Percentiles rank a stretch among this genome's conserved stretches.
phyloP scores from a whole-genome alignment of 306 rosid species.

The Mucuna pruriens region DNA sequence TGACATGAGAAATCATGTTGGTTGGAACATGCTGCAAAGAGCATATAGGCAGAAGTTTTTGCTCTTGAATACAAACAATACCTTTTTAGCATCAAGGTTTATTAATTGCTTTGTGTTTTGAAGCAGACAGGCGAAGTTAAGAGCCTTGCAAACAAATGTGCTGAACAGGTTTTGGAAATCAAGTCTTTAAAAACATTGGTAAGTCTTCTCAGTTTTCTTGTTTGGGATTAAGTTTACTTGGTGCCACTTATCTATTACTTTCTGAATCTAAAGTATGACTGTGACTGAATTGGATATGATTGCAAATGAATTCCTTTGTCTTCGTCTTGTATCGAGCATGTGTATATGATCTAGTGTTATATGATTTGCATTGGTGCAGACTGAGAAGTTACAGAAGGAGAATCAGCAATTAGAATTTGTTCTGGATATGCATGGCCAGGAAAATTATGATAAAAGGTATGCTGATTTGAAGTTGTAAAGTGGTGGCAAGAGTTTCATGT shows the following conservation, averaged over 20 bases:
- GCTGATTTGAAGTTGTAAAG: constrained; percentile 20
- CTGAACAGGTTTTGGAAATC: constrained; percentile 68
- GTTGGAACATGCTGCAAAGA: constrained; percentile 21
- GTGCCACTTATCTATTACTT: neutral
- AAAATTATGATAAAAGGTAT: constrained; percentile 79
- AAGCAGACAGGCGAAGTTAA: constrained; percentile 62
- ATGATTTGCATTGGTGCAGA: constrained; percentile 50
- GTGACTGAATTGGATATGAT: constrained; percentile 5
- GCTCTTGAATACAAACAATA: constrained; percentile 4
- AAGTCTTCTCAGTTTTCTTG: constrained; percentile 40
- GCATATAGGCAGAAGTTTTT: constrained; percentile 13
- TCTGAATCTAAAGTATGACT: constrained; percentile 16
- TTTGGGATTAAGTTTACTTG: constrained; percentile 17
- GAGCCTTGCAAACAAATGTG: constrained; percentile 67
- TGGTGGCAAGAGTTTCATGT: constrained; percentile 2
- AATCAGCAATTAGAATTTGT: constrained; percentile 71
- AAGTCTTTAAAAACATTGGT: constrained; percentile 78
- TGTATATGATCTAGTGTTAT: neutral
- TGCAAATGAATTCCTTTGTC: neutral
- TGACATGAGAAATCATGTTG: constrained; percentile 13
- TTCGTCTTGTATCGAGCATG: constrained; percentile 2
- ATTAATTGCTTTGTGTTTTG: constrained; percentile 41
- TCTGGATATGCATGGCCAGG: constrained; percentile 76
- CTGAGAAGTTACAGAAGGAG: constrained; percentile 74
- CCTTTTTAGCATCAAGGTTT: constrained; percentile 28